phyloP scores from a whole-genome alignment of 305 asterid species.

The Stenogyne calaminthoides region DNA sequence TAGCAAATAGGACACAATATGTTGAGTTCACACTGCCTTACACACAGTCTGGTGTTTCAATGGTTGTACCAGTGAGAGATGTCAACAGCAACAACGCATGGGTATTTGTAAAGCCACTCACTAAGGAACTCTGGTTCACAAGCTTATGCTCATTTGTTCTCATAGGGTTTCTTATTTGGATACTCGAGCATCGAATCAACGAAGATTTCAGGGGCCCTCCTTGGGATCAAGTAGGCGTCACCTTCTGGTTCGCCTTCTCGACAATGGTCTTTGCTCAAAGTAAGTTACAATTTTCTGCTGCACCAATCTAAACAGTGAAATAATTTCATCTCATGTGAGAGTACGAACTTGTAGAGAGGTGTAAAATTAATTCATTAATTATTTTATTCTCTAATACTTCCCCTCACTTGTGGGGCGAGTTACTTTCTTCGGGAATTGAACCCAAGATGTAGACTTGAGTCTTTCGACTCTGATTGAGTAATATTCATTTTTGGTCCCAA shows the following conservation, averaged over 20 bases:
- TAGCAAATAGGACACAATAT: background rate
- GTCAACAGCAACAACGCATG: background rate
- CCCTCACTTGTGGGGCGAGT: no score
- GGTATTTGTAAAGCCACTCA: background rate
- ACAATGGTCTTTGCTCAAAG: background rate
- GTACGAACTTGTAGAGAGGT: no score
- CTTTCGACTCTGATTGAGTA: no score
- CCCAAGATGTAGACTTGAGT: no score
- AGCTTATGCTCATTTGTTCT: background rate
- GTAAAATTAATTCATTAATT: no score
- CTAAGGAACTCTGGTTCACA: background rate
- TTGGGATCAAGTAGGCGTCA: background rate
- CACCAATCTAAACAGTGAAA: no score
- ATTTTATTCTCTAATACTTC: no score
- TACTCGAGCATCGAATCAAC: background rate
- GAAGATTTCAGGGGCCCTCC: background rate
- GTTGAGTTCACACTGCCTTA: background rate
- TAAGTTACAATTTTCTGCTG: background rate
- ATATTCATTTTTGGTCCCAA: no score
- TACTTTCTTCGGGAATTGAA: no score
- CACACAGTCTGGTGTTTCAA: background rate
- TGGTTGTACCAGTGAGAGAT: background rate
- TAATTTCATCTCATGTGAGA: no score
- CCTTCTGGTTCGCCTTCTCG: background rate
- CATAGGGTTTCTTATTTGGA: background rate